Base-by-base conservation (phyloP, 1,139 yeast genomes). In the Zygosaccharomyces sapae region DNA sequence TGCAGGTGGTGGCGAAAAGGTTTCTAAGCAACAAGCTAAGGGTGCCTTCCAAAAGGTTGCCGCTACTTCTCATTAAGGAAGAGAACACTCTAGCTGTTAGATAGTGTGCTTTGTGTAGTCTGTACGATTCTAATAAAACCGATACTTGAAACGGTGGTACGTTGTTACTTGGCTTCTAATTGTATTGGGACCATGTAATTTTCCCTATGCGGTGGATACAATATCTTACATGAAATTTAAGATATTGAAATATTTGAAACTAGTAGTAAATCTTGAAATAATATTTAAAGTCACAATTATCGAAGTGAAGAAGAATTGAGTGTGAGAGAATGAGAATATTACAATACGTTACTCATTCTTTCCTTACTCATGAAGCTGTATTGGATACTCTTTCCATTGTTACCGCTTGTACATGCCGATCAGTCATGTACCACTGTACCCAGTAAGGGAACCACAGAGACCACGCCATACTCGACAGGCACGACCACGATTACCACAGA, bases 1-100 rank as follows among this genome's bases (percentile, higher is more conserved):
- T 72, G 71, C 85, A 68, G 79, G 81, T 70, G 79, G 81, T 70
- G 78, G 77, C 67, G 62, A 78, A 59, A 80, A 78, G 75, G 73
- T 83, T 69, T 83, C 90, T 64, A 85, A 85, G 79, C 87, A 83
- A 80, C 86, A 81, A 74, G 85, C 86, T 71, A 86, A 85, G 80
- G 95, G 94, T 81, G 86, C 94, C 75, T 81, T 83, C 95, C 90
- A 86, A 81, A 87, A 87, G 80, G 96, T 88, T 69, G 86, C 83
- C 70, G 95, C 96, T 69, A 84, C 96, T 73, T 86, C 95, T 76
- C 96, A 96, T 85, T 88, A 87, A 84, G 58, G 49, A 49, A 52
- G 44, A 46, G 30, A 37, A 37, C 40, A 30, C 40, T 24, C 27
- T 24, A 24, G 13, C 40, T 37, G 40, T 25, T 37, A 37, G 40